These are phyloP conservation scores for Stephanodiscus triporus DNA, from an alignment of 108 stramenopile genomes.

Conservation along the genomic window DNA sequence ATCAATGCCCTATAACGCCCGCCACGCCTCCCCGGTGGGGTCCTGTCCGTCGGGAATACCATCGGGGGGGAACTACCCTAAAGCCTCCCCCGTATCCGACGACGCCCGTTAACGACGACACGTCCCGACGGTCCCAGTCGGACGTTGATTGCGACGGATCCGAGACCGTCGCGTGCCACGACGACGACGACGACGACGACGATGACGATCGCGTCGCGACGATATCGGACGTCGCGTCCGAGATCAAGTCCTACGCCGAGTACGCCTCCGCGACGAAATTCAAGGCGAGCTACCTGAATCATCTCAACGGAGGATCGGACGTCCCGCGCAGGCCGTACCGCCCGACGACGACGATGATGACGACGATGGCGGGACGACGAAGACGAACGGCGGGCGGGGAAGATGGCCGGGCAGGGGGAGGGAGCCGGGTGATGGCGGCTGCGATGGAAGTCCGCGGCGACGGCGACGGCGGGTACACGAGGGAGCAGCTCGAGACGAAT, in stretches of 20 bases:
- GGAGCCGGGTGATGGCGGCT: no score
- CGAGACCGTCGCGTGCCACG: neutral
- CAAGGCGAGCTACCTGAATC: slow-evolving; percentile 70
- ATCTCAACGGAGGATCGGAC: slow-evolving; percentile 50
- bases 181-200: neutral
- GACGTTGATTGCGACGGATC: no score
- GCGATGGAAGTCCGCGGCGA: no score
- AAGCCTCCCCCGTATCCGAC: no score
- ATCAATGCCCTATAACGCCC: no score
- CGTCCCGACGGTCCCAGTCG: no score
- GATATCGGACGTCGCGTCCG: slow-evolving; percentile 18
- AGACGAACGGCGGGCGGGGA: neutral
- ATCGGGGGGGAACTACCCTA: no score
- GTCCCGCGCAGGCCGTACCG: slow-evolving; percentile 2
- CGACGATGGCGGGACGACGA: neutral
- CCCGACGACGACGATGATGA: neutral
- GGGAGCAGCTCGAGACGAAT: slow-evolving; percentile 45
- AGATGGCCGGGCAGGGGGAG: no score
- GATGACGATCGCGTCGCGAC: neutral
- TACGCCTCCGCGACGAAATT: slow-evolving; percentile 62
- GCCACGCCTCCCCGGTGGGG: no score
- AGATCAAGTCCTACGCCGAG: slow-evolving; percentile 67
- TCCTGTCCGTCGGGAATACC: no score
- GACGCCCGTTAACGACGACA: no score
- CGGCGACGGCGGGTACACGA: slow-evolving; percentile 2